These are phyloP conservation scores for Wickerhamomyces subpelliculosus DNA, from an alignment of 805 yeast species.

Conservation along the genomic window DNA sequence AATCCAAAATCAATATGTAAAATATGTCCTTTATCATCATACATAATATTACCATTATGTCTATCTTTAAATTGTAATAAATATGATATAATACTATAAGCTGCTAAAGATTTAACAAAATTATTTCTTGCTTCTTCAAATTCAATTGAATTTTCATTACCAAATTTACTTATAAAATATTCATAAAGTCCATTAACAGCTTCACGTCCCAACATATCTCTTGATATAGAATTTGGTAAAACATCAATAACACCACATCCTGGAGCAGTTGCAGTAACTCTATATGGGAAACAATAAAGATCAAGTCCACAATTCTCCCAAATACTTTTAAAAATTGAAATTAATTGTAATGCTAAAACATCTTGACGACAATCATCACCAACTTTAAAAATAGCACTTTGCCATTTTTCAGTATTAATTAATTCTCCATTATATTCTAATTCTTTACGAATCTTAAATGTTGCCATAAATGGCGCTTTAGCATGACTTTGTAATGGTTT, in stretches of 20 bases:
- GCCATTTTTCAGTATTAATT: conserved; percentile 64
- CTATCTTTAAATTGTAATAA: conserved; percentile 92
- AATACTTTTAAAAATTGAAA: conserved; percentile 84
- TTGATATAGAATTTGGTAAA: conserved; percentile 85
- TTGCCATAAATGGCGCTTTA: conserved; percentile 97
- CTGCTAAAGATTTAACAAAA: conserved; percentile 90
- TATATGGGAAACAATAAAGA: conserved; percentile 82
- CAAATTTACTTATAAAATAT: conserved; percentile 85
- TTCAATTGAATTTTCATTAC: conserved; percentile 85
- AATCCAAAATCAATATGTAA: conserved; percentile 97
- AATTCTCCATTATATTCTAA: conserved; percentile 34
- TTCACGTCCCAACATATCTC: conserved; percentile 98
- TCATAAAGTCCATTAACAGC: conserved; percentile 96
- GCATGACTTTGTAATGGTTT: conserved; percentile 96
- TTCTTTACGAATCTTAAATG: conserved; percentile 72
- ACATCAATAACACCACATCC: conserved; percentile 99
- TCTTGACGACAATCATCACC: conserved; percentile 99
- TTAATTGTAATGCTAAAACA: conserved; percentile 85
- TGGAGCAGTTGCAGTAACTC: conserved; percentile 98
- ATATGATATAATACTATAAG: conserved; percentile 87
- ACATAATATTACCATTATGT: conserved; percentile 97
- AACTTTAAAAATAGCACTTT: conserved; percentile 95
- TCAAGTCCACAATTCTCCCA: conserved; percentile 88
- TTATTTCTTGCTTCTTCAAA: conserved; percentile 90
- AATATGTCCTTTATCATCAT: conserved; percentile 91